These are phyloP conservation scores for Gloeostereum incarnatum DNA, from an alignment of 768 basidiomycete genomes.

Conservation along the genomic window DNA sequence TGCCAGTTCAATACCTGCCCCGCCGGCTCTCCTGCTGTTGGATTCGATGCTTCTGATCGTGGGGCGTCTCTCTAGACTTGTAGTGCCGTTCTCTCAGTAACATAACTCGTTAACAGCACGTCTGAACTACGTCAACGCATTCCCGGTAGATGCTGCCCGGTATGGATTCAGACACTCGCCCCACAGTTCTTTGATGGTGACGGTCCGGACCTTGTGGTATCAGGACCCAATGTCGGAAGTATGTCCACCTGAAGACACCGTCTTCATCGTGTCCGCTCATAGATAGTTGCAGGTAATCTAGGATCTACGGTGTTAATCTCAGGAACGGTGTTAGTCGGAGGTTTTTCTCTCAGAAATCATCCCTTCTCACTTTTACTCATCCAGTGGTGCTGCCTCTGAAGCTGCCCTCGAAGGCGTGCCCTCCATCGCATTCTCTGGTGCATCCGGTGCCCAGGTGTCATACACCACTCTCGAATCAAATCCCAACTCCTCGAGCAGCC, in stretches of 20 bases:
- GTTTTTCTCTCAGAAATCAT: neutral
- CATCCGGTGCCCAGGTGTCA: conserved; percentile 30
- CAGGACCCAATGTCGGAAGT: conserved; percentile 38
- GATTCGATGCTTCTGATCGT: conserved; percentile 30
- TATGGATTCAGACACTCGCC: conserved; percentile 37
- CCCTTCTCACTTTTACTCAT: neutral
- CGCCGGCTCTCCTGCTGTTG: conserved; percentile 29
- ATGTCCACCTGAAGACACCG: too few relatives aligned
- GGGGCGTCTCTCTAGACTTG: conserved; percentile 7
- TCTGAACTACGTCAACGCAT: conserved; percentile 27
- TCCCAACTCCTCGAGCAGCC: conserved; percentile 21
- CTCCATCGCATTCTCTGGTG: conserved; percentile 38
- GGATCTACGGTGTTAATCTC: conserved; percentile 23
- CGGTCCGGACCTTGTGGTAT: conserved; percentile 33
- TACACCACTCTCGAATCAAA: conserved; percentile 36
- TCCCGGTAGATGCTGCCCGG: conserved; percentile 23
- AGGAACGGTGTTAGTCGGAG: conserved; percentile 30
- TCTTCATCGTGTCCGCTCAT: too few relatives aligned
- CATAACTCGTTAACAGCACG: conserved; percentile 12
- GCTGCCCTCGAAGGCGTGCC: conserved; percentile 40
- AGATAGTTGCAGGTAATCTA: too few relatives aligned
- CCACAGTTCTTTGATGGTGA: conserved; percentile 25
- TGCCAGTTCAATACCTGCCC: conserved; percentile 36
- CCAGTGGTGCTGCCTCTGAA: conserved; percentile 39
- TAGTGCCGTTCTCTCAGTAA: neutral